Conservation (phyloP, 2,329 filamentous ascomycete species). For the Penicillium olsonii region DNA sequence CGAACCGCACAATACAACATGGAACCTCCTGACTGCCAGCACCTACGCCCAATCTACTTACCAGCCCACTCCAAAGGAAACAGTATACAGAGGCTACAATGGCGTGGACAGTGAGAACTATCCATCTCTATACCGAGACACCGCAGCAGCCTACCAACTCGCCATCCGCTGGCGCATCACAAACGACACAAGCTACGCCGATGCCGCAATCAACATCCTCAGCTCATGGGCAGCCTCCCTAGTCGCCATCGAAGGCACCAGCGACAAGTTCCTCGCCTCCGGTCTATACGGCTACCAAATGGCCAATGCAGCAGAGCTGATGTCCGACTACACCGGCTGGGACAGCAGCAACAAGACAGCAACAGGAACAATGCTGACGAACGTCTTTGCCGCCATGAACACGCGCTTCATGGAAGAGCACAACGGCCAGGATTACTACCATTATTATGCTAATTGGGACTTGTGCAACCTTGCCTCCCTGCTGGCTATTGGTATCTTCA, state of each 20-base stretch:
- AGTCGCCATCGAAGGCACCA: conserved; percentile 34
- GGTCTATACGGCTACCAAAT: conserved; percentile 52
- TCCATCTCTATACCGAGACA: conserved; percentile 33
- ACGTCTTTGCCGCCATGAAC: conserved; percentile 45
- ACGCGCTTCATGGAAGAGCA: conserved; percentile 41
- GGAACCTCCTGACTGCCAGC: conserved; percentile 33
- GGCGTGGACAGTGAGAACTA: conserved; percentile 37
- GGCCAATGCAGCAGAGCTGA: conserved; percentile 50
- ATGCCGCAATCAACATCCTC: conserved; percentile 41
- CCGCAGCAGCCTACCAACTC: conserved; percentile 41
- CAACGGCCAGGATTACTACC: conserved; percentile 34
- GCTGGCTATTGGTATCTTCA: conserved; percentile 46
- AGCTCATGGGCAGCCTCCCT: conserved; percentile 43
- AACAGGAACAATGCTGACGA: conserved; percentile 34
- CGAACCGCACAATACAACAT: conserved; percentile 40
- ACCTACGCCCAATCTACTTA: conserved; percentile 34
- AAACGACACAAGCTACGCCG: conserved; percentile 38
- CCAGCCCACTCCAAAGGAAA: conserved; percentile 27
- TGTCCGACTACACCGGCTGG: conserved; percentile 41
- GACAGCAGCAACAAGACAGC: conserved; percentile 22
- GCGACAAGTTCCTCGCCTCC: conserved; percentile 43
- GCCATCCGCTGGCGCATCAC: conserved; percentile 47
- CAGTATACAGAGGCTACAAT: conserved; percentile 39
- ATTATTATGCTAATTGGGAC: conserved; percentile 51
- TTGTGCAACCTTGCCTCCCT: conserved; percentile 46